These are phyloP conservation scores for Citrus maxima DNA, from an alignment of 345 rosid genomes.

Conservation along the genomic window DNA sequence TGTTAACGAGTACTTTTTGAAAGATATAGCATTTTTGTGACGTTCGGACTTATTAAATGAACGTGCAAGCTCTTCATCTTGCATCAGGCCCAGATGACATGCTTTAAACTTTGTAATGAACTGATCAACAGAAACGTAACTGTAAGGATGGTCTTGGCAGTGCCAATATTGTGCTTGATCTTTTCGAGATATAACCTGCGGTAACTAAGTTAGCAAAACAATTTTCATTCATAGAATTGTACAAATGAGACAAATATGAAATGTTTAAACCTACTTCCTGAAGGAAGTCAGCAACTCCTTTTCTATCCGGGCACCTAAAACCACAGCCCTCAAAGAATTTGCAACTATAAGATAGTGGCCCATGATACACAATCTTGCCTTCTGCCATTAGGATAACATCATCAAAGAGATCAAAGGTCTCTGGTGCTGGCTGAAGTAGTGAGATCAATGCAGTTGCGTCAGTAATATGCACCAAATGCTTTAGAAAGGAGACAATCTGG, in stretches of 20 bases:
- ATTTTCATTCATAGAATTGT: background rate
- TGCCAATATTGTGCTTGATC: constrained; percentile 52
- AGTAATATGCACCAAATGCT: constrained; percentile 34
- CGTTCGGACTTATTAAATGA: constrained; percentile 30
- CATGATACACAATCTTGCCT: constrained; percentile 41
- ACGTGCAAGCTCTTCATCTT: constrained; percentile 22
- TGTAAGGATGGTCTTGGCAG: constrained; percentile 20
- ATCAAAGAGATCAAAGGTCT: constrained; percentile 48
- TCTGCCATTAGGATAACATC: constrained; percentile 44
- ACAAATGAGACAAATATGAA: background rate
- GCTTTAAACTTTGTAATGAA: constrained; percentile 29
- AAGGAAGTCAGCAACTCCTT: constrained; percentile 46
- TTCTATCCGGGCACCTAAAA: constrained; percentile 27
- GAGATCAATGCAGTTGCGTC: constrained; percentile 30
- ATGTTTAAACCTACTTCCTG: constrained; percentile 33
- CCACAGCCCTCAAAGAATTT: constrained; percentile 42
- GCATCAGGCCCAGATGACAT: constrained; percentile 25
- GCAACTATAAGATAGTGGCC: constrained; percentile 31
- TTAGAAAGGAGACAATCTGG: constrained; percentile 42
- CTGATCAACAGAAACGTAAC: constrained; percentile 26
- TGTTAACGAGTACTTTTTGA: constrained; percentile 21
- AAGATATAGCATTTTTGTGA: constrained; percentile 33
- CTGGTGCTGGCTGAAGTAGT: constrained; percentile 44
- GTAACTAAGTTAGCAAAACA: background rate
- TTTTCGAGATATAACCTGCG: constrained; percentile 43